Conservation (phyloP, 2,329 filamentous ascomycete genomes). For the Fonsecaea pedrosoi region DNA sequence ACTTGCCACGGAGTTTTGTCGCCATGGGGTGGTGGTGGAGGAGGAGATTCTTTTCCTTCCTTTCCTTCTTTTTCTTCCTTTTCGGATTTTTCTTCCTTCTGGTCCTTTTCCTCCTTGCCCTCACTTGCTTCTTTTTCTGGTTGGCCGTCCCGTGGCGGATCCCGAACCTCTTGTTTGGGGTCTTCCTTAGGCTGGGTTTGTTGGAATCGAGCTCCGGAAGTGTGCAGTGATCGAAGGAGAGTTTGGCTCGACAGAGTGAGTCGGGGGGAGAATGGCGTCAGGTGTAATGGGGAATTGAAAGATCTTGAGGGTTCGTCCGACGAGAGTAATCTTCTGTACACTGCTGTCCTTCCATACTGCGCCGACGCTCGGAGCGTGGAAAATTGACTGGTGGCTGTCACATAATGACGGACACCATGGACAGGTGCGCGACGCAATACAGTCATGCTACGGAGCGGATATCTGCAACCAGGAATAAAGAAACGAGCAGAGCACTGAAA, state of each 20-base stretch:
- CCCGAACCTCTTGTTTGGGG: slow-evolving; percentile 39
- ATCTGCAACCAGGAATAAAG: background rate
- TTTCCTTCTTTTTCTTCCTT: slow-evolving; percentile 63
- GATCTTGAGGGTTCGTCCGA: slow-evolving; percentile 11
- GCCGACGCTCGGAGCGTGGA: slow-evolving; percentile 32
- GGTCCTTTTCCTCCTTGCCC: slow-evolving; percentile 52
- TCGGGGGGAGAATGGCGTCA: slow-evolving; percentile 26
- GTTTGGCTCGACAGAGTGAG: slow-evolving; percentile 24
- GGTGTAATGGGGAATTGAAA: slow-evolving; percentile 18
- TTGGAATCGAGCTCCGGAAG: slow-evolving; percentile 32
- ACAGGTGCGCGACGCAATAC: slow-evolving; percentile 35
- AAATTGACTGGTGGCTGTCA: slow-evolving; percentile 33
- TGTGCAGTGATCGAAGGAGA: slow-evolving; percentile 36
- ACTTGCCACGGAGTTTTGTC: slow-evolving; percentile 99
- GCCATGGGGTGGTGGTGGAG: slow-evolving; percentile 92
- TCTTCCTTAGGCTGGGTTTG: slow-evolving; percentile 39
- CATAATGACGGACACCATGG: slow-evolving; percentile 38
- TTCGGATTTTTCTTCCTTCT: slow-evolving; percentile 50
- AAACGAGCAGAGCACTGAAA: slow-evolving; percentile 5
- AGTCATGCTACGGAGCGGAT: slow-evolving; percentile 37
- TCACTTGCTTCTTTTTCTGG: slow-evolving; percentile 50
- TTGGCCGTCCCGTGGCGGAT: slow-evolving; percentile 38
- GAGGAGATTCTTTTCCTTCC: slow-evolving; percentile 67
- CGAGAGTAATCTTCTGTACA: slow-evolving; percentile 31
- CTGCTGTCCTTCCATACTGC: slow-evolving; percentile 36